Evolutionary conservation across 2,329 filamentous ascomycete species (phyloP).

Genomic region (Scortechinia acanthostroma): DNA sequence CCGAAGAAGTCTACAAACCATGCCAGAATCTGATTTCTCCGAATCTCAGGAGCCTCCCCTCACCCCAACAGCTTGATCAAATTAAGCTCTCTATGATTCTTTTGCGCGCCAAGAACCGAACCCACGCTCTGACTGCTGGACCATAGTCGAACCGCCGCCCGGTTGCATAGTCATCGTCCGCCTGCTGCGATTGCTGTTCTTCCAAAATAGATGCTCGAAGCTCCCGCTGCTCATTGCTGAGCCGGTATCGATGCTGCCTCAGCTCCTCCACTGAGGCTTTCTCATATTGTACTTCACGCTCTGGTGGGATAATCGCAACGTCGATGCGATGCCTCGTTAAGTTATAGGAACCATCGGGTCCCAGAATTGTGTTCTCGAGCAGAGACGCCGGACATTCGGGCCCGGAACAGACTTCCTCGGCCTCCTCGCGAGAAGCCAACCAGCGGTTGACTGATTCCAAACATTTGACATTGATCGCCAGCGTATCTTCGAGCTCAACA

Average conservation of each 20-base stretch:
- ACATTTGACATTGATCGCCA: conserved; percentile 26
- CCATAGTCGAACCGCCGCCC: conserved; percentile 38
- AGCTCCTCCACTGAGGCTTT: neutral
- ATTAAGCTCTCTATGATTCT: conserved; percentile 26
- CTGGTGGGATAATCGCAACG: neutral
- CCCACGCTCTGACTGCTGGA: conserved; percentile 38
- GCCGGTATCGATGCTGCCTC: conserved; percentile 10
- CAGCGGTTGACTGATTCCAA: neutral
- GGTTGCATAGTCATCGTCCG: conserved; percentile 28
- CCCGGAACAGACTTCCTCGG: no score
- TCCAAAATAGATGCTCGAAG: conserved; percentile 23
- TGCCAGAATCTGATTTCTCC: no score
- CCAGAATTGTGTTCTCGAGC: conserved; percentile 14
- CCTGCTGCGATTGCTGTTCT: conserved; percentile 23
- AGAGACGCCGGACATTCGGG: no score
- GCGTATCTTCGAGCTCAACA: conserved; percentile 18
- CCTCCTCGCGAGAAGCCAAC: neutral
- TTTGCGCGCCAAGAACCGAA: conserved; percentile 39
- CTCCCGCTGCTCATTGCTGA: conserved; percentile 16
- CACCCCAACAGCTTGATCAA: conserved; percentile 1
- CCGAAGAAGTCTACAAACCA: no score
- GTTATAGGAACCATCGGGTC: conserved; percentile 17
- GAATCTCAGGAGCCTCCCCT: no score
- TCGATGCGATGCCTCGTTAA: conserved; percentile 13
- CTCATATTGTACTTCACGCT: neutral